Evolutionary conservation across 2,329 filamentous ascomycete species (phyloP).

Genomic region (Penicillium sp.): DNA sequence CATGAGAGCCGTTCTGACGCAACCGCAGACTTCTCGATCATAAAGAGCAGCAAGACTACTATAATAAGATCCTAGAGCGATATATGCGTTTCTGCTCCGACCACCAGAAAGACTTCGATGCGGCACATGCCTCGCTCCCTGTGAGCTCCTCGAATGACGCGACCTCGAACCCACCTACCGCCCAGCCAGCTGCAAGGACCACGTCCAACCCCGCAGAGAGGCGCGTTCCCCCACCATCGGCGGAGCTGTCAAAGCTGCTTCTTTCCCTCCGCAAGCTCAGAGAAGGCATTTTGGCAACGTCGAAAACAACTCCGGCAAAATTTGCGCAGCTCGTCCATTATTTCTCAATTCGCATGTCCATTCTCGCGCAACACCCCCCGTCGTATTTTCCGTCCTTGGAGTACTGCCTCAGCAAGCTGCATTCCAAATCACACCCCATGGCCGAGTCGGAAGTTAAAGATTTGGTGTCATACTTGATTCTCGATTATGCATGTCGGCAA

Average conservation of each 20-base stretch:
- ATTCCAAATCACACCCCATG: constrained; percentile 64
- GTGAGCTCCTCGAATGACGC: constrained; percentile 39
- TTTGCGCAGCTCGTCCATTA: constrained; percentile 90
- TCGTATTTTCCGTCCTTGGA: constrained; percentile 87
- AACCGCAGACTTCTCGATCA: constrained; percentile 64
- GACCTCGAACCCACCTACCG: constrained; percentile 41
- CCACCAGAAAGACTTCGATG: constrained; percentile 70
- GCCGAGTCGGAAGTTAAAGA: constrained; percentile 73
- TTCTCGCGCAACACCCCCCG: constrained; percentile 78
- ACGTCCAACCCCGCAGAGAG: constrained; percentile 19
- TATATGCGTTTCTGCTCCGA: constrained; percentile 88
- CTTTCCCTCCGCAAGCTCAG: constrained; percentile 87
- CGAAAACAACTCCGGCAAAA: constrained; percentile 70
- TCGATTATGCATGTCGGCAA: constrained; percentile 86
- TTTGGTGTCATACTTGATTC: constrained; percentile 74
- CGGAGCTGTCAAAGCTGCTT: constrained; percentile 72
- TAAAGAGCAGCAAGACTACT: constrained; percentile 81
- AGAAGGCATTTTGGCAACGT: constrained; percentile 75
- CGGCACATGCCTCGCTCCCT: constrained; percentile 68
- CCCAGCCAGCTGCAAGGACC: constrained; percentile 21
- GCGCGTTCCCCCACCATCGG: constrained; percentile 48
- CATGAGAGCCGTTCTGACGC: background rate
- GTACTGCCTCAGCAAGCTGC: constrained; percentile 72
- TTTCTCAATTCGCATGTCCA: constrained; percentile 82
- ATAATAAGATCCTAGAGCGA: constrained; percentile 80